A percentile compares a stretch with the other conserved stretches of the same genome.
These are phyloP conservation scores for Monosporascus sp. DNA, from an alignment of 2,329 filamentous ascomycete genomes.

Conservation along the genomic window DNA sequence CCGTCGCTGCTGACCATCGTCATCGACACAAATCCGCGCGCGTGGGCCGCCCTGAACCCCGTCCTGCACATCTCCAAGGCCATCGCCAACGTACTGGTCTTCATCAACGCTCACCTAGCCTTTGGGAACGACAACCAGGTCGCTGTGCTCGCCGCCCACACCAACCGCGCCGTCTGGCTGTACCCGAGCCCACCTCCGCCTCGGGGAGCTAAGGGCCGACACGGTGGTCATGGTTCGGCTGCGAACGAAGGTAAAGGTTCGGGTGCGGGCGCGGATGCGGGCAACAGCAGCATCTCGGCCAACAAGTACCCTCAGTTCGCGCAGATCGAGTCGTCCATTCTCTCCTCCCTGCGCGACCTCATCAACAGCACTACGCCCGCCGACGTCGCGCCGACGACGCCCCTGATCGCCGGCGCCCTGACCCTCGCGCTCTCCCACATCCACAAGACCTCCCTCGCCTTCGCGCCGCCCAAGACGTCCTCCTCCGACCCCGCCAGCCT, in stretches of 20 bases:
- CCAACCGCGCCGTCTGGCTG: slow-evolving; percentile 80
- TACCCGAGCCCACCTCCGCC: slow-evolving; percentile 56
- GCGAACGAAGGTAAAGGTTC: slow-evolving; percentile 8
- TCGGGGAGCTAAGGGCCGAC: slow-evolving; percentile 10
- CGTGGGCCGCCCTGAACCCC: slow-evolving; percentile 75
- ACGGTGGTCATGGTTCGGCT: slow-evolving; percentile 19
- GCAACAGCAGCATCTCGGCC: slow-evolving; percentile 40
- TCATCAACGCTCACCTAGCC: slow-evolving; percentile 93
- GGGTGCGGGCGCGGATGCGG: no score
- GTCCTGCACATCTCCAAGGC: slow-evolving; percentile 77
- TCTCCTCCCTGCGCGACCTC: slow-evolving; percentile 68
- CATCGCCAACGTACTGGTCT: slow-evolving; percentile 85
- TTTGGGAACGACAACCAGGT: slow-evolving; percentile 93
- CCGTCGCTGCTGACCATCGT: slow-evolving; percentile 87
- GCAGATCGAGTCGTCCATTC: slow-evolving; percentile 75
- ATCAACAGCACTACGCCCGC: slow-evolving; percentile 61
- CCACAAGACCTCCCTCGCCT: slow-evolving; percentile 70
- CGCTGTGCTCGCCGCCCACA: slow-evolving; percentile 85
- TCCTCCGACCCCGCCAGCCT: slow-evolving; percentile 32
- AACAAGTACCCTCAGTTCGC: slow-evolving; percentile 96
- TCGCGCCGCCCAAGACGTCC: slow-evolving; percentile 50
- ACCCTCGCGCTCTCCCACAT: slow-evolving; percentile 87
- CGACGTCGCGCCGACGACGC: slow-evolving; percentile 70
- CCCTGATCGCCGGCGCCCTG: slow-evolving; percentile 84
- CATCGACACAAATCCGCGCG: slow-evolving; percentile 93